Conservation (phyloP, 2,329 filamentous ascomycete genomes). For the Talaromyces sp. region DNA sequence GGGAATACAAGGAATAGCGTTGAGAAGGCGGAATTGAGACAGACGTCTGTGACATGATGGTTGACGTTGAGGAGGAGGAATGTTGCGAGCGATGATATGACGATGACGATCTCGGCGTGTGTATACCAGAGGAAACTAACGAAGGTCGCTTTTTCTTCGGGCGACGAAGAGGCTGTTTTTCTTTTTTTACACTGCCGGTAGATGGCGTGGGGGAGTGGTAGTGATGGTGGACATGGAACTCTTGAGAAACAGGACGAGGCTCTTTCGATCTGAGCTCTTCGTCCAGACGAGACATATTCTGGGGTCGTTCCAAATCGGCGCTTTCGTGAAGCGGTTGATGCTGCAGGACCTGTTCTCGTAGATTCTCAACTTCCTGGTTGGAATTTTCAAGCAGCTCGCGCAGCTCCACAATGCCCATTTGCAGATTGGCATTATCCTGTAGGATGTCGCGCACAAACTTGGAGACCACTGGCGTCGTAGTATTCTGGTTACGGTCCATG, state of each 20-base stretch:
- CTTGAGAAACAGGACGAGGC: conserved; percentile 54
- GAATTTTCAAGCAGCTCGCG: conserved; percentile 85
- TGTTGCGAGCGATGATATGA: conserved; percentile 17
- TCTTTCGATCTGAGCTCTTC: conserved; percentile 63
- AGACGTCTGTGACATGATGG: conserved; percentile 59
- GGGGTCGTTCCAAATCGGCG: conserved; percentile 12
- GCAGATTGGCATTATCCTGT: conserved; percentile 89
- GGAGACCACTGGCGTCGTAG: conserved; percentile 64
- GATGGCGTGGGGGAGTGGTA: conserved; percentile 67
- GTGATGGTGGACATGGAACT: conserved; percentile 90
- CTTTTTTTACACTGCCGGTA: conserved; percentile 40
- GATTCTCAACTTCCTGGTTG: conserved; percentile 84
- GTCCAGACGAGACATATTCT: conserved; percentile 54
- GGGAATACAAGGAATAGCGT: conserved; percentile 35
- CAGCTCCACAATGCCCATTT: conserved; percentile 85
- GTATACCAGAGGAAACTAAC: conserved; percentile 20
- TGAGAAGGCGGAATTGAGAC: conserved; percentile 51
- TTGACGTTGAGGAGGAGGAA: conserved; percentile 46
- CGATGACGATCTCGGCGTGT: conserved; percentile 30
- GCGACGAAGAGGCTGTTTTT: conserved; percentile 45
- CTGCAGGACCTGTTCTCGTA: conserved; percentile 74
- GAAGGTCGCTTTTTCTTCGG: conserved; percentile 68
- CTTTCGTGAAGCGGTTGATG: conserved; percentile 48
- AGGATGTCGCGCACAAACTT: conserved; percentile 95
- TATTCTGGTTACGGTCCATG: conserved; percentile 54